These are phyloP conservation scores for Artemisia annua DNA, from an alignment of 129 eudicot species.

Conservation along the genomic window DNA sequence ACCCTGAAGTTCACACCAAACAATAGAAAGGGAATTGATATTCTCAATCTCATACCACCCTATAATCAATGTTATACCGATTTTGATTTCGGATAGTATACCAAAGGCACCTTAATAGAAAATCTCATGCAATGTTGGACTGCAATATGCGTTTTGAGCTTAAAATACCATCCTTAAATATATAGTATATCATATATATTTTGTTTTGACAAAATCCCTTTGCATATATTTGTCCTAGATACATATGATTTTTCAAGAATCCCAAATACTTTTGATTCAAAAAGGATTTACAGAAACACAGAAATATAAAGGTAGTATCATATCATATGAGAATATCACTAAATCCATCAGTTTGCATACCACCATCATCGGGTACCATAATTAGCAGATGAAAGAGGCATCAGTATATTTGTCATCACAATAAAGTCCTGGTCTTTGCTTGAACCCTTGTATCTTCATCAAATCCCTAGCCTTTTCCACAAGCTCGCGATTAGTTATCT, in stretches of 20 bases:
- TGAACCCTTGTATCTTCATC: conserved; percentile 72
- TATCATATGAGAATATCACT: neutral
- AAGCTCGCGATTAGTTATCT: conserved; percentile 56
- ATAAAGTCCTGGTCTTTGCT: conserved; percentile 88
- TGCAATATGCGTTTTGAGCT: too few relatives aligned
- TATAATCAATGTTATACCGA: too few relatives aligned
- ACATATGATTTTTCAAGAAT: neutral
- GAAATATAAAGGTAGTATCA: neutral
- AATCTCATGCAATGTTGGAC: too few relatives aligned
- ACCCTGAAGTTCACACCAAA: too few relatives aligned
- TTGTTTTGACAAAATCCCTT: too few relatives aligned
- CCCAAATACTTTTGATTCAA: neutral
- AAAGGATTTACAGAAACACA: too few relatives aligned
- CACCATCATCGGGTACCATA: neutral
- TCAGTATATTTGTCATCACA: conserved; percentile 66
- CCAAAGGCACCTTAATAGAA: too few relatives aligned
- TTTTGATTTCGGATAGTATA: too few relatives aligned
- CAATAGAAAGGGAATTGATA: too few relatives aligned
- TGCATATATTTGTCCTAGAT: neutral
- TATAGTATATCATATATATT: too few relatives aligned
- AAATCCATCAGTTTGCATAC: neutral
- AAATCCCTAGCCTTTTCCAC: conserved; percentile 63
- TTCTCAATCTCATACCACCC: too few relatives aligned
- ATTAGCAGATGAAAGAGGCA: conserved; percentile 51
- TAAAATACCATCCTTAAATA: too few relatives aligned